Conservation (phyloP, 2,329 filamentous ascomycete species). For the Cladorrhinum sp. region DNA sequence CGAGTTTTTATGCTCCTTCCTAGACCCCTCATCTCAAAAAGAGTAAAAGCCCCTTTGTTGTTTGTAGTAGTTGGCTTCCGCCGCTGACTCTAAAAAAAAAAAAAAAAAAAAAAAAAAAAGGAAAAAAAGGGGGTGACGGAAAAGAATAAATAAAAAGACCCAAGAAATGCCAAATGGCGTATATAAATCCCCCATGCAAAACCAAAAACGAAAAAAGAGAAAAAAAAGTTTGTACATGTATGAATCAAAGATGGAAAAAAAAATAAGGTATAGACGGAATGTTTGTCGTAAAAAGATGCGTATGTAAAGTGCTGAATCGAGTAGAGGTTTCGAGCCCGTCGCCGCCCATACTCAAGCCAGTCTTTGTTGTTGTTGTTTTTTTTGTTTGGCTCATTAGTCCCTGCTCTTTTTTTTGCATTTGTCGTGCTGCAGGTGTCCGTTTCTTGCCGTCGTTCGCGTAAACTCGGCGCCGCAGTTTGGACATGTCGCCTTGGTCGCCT, state of each 20-base stretch:
- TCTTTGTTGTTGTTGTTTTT: background rate
- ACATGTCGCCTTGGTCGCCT: conserved; percentile 82
- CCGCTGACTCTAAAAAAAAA: background rate
- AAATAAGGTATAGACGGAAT: background rate
- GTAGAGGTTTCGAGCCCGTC: background rate
- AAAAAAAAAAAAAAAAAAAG: background rate
- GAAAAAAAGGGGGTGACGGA: background rate
- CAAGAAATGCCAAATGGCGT: background rate
- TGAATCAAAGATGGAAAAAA: background rate
- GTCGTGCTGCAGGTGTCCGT: conserved; percentile 80
- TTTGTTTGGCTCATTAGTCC: conserved; percentile 17
- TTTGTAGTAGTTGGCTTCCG: background rate
- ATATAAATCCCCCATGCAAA: background rate
- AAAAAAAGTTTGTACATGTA: conserved; percentile 7
- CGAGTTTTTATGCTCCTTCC: background rate
- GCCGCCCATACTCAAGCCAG: background rate
- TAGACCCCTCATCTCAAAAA: background rate
- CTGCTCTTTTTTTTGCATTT: conserved; percentile 77
- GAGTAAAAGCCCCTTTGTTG: background rate
- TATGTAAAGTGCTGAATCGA: background rate
- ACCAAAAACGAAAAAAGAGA: no score
- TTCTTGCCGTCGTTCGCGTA: conserved; percentile 81
- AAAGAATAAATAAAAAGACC: background rate
- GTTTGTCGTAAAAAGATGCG: background rate
- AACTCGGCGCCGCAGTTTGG: conserved; percentile 92